Base-by-base conservation (phyloP, 2,329 filamentous ascomycete species). In the Trichoderma citrinoviride region DNA sequence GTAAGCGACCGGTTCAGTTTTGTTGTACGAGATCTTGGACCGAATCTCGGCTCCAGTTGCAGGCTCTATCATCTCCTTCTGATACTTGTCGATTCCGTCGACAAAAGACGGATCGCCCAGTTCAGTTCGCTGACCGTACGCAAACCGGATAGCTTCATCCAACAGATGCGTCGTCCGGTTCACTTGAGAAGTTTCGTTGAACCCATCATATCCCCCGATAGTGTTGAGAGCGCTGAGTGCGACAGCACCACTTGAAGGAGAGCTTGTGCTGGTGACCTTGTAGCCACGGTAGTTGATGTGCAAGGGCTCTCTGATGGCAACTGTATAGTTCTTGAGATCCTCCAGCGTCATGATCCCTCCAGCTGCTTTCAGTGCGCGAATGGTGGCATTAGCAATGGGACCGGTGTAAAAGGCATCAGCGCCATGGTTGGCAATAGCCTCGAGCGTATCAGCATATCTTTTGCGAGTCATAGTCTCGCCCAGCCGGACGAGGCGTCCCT, bases 101-200 rank as follows among this genome's bases (percentile, higher is more conserved):
- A 93, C 85, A 70, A 90, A 96, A 0, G 78, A 79, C 0, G 93
- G 93, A 69, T 96, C 93, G 1, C 91, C 93, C 0, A 96, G 82
- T 37, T 90, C 80, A 1, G 85, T 83, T 57, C 92, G 85, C 80
- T 89, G 78, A 2, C 89, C 92, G 70, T 96, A 96, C 0, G 87
- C 91, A 72, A 93, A 96, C 7, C 90, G 82, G 66, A 96, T 90
- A 1, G 91, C 89, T 79, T 97, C 92, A 68, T 94, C 88, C n/a
- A 96, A 78, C 0, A 89, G 82, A 73, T 97, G 92, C 0, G 90
- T 91, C 44, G 87, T 91, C 0, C 92, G 73, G 68, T 84, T 83
- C 54, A 79, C 78, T 2, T 80, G 77, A 1, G 79, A 77, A 1
- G 82, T 77, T 14, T 86, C 78, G 19, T 86, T 87, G 54, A 94